phyloP scores from a whole-genome alignment of 2,329 filamentous ascomycete species.

The Alternaria longipes region DNA sequence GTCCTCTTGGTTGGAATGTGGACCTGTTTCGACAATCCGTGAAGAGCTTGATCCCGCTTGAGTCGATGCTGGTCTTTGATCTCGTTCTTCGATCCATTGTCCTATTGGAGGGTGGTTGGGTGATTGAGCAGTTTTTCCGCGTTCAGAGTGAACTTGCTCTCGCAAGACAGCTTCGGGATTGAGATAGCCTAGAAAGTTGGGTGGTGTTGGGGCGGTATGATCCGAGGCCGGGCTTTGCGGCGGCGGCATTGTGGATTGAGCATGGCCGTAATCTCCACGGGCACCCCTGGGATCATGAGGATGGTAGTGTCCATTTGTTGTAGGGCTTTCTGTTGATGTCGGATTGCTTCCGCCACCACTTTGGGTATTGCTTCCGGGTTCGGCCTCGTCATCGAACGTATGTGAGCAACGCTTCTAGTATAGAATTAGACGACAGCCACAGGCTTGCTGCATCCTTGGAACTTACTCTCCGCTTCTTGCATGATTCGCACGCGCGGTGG shows the following conservation, averaged over 20 bases:
- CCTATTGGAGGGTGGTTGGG: conserved; percentile 44
- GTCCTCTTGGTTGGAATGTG: conserved; percentile 42
- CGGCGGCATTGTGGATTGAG: conserved; percentile 43
- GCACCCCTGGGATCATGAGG: conserved; percentile 37
- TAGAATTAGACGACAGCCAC: conserved; percentile 31
- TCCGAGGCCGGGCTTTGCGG: conserved; percentile 43
- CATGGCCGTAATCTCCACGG: conserved; percentile 40
- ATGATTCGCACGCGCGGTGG: conserved; percentile 55
- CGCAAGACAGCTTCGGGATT: conserved; percentile 59
- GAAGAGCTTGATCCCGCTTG: conserved; percentile 36
- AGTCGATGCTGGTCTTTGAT: conserved; percentile 31
- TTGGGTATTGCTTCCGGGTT: conserved; percentile 50
- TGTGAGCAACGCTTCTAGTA: conserved; percentile 55
- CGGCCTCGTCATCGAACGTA: conserved; percentile 51
- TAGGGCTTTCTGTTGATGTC: conserved; percentile 41
- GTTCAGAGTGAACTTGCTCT: conserved; percentile 51
- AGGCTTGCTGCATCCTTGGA: conserved; percentile 8
- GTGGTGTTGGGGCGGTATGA: conserved; percentile 45
- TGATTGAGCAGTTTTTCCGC: conserved; percentile 41
- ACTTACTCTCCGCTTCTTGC: conserved; percentile 55
- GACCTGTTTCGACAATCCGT: conserved; percentile 43
- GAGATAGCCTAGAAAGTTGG: conserved; percentile 58
- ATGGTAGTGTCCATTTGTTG: conserved; percentile 32
- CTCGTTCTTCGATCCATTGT: conserved; percentile 49
- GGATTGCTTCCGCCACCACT: conserved; percentile 45